phyloP scores from a whole-genome alignment of 2,329 filamentous ascomycete genomes.

The Monilinia vaccinii-corymbosi region DNA sequence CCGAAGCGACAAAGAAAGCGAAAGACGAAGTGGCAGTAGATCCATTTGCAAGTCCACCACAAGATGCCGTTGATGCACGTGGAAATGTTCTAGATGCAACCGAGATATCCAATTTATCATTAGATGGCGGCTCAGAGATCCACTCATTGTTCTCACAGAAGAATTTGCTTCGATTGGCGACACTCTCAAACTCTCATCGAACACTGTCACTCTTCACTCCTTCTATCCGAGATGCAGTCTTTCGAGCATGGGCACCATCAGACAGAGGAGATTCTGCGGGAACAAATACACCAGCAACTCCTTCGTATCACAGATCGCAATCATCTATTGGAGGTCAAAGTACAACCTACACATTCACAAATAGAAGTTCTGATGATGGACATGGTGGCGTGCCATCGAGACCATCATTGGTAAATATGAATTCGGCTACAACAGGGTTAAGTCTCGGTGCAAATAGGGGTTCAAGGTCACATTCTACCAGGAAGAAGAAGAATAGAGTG shows the following conservation, averaged over 20 bases:
- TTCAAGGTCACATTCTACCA: constrained; percentile 47
- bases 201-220: constrained; percentile 89
- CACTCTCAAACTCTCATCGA: constrained; percentile 78
- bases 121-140: constrained; percentile 71
- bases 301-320: constrained; percentile 50
- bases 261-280: constrained; percentile 39
- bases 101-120: constrained; percentile 65
- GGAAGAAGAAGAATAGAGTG: constrained; percentile 76
- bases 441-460: constrained; percentile 49
- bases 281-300: constrained; percentile 31
- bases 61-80: constrained; percentile 72
- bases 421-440: constrained; percentile 53
- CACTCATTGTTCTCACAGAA: constrained; percentile 93
- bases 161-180: constrained; percentile 75
- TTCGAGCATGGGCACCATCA: constrained; percentile 78
- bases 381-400: constrained; percentile 50
- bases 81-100: constrained; percentile 69
- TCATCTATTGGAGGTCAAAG: constrained; percentile 48
- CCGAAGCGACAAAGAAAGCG: constrained; percentile 40
- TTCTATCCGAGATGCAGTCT: constrained; percentile 80
- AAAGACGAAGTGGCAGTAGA: constrained; percentile 51
- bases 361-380: constrained; percentile 52
- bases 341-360: constrained; percentile 65
- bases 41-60: constrained; percentile 70
- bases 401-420: constrained; percentile 54